Base-by-base conservation (phyloP, 352 stramenopile genomes). In the Phytophthora colocasiae region DNA sequence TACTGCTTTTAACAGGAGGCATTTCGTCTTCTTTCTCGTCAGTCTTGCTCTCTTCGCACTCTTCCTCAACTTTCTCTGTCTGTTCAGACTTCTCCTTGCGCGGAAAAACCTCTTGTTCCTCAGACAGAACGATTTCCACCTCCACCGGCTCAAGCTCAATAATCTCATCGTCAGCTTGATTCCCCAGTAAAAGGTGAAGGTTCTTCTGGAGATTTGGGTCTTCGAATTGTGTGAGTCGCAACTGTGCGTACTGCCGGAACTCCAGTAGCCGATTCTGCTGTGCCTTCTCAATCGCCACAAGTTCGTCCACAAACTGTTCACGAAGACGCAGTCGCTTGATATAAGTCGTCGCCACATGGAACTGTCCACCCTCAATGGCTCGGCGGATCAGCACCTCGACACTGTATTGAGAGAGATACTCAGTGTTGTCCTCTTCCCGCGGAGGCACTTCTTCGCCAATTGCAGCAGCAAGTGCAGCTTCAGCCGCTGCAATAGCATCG, bases 321-420 rank as follows among this genome's bases (percentile, higher is more conserved):
- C 84, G 78, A 26, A 96, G 67, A 51, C 84, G 83, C 50, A 93
- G 71, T 59, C 85, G 91, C 58, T 92, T 94, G 53, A 96, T 94
- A 68, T 93, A 96, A 11, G 71, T 83, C 15, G 63, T 64, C 2
- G 85, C 87, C n/a, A 96, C 84, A 47, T 96, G 85, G 51, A 75
- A 87, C 56, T 96, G 85, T 8, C 80, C 82, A 29, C 49, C 41
- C n/a, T 84, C 73, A 9, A 94, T 83, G 4, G 85, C 77, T 45
- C 77, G 76, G 32, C 58, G 70, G 49, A 96, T 90, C 17, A 94
- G 60, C 3, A 57, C 51, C 17, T 83, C 68, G 1, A 86, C 83
- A 6, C 69, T 73, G 54, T 90, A 92, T 24, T 82, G 60, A 11
- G 72, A 53, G 22, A 75, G 29, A 53, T 78, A 78, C 38, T 69